Evolutionary conservation across 164 flowering plant genomes (phyloP).

Genomic region (Tetrastigma voinierianum): DNA sequence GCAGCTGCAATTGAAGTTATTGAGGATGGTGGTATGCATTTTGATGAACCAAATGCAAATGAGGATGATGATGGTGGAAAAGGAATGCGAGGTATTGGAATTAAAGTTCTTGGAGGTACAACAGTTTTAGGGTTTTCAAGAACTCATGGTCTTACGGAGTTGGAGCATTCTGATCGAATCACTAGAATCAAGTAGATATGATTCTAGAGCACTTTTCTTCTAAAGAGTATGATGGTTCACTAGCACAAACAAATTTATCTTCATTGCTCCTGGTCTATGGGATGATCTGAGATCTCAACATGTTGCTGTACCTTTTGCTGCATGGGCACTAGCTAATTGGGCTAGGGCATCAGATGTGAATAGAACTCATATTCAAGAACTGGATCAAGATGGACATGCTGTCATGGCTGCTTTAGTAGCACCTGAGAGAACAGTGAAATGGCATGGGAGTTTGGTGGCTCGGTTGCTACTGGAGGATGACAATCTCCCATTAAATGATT

Average conservation of each 20-base stretch:
- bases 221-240: slow-evolving; percentile 34
- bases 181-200: slow-evolving; percentile 12
- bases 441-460: slow-evolving; percentile 98
- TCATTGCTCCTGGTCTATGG: slow-evolving; percentile 93
- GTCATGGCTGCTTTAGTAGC: slow-evolving; percentile 86
- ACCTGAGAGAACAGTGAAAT: slow-evolving; percentile 96
- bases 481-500: slow-evolving; percentile 65
- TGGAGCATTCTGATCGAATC: slow-evolving; percentile 26
- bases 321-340: slow-evolving; percentile 99
- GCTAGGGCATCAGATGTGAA: slow-evolving; percentile 83
- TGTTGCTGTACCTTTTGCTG: slow-evolving; percentile 98
- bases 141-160: slow-evolving; percentile 36
- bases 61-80: slow-evolving; percentile 68
- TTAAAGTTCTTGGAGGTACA: slow-evolving; percentile 85
- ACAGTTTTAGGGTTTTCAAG: slow-evolving; percentile 76
- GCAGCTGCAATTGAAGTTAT: slow-evolving; percentile 88
- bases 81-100: slow-evolving; percentile 83
- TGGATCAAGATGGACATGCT: slow-evolving; percentile 87
- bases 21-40: slow-evolving; percentile 86
- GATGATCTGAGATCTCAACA: slow-evolving; percentile 94
- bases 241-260: slow-evolving; percentile 29
- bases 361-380: slow-evolving; percentile 80
- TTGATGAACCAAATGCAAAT: slow-evolving; percentile 48
- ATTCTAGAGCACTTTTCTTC: slow-evolving; percentile 32
- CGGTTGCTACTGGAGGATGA: slow-evolving; percentile 73